These are phyloP conservation scores for Euphorbia peplus DNA, from an alignment of 345 rosid genomes.

Conservation along the genomic window DNA sequence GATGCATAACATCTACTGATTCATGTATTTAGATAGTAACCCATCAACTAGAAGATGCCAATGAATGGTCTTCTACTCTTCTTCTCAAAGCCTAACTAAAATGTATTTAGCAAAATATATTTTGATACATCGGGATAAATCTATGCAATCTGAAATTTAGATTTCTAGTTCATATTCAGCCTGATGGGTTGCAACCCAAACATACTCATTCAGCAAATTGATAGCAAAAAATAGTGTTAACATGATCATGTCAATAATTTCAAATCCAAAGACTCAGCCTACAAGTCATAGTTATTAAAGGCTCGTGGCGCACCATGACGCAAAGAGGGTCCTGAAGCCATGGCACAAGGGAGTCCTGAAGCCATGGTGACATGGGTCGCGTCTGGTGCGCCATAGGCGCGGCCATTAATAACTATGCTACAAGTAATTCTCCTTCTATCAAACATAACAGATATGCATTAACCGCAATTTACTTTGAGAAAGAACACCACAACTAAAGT, in stretches of 20 bases:
- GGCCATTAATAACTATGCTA: too few relatives aligned
- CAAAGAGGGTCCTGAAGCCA: too few relatives aligned
- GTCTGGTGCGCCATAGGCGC: too few relatives aligned
- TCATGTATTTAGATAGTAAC: constrained; percentile 10
- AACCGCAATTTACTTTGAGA: too few relatives aligned
- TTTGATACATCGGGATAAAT: background rate
- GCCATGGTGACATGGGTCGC: too few relatives aligned
- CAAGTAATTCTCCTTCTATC: too few relatives aligned
- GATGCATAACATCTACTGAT: background rate
- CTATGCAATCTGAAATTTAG: background rate
- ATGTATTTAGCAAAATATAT: background rate
- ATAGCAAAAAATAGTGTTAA: background rate
- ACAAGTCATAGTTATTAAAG: too few relatives aligned
- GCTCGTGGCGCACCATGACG: too few relatives aligned
- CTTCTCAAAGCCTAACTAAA: background rate
- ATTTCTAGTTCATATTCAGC: background rate
- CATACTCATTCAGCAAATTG: background rate
- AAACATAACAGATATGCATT: too few relatives aligned
- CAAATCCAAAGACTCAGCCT: background rate
- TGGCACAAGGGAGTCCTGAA: too few relatives aligned
- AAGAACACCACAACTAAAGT: too few relatives aligned
- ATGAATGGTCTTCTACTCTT: background rate
- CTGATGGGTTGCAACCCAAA: background rate
- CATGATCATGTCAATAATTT: background rate
- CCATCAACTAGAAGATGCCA: constrained; percentile 11